Percentiles rank a stretch among this genome's conserved stretches.
These are phyloP conservation scores for Radiomyces spectabilis DNA, from an alignment of 192 early-diverging fungal genomes.

Conservation along the genomic window DNA sequence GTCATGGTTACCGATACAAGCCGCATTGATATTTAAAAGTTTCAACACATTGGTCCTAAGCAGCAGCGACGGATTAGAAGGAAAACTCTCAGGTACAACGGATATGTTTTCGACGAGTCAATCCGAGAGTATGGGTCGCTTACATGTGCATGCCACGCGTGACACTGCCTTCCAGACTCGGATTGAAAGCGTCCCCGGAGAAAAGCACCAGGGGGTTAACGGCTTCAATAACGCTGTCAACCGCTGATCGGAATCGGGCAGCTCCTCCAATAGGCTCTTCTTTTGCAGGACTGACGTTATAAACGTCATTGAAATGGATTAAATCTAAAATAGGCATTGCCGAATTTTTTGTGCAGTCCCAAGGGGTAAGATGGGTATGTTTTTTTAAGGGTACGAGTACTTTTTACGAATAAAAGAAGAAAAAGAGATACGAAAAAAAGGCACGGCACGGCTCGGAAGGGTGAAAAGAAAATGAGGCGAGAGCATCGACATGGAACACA, in stretches of 20 bases:
- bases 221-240: constrained; percentile 25
- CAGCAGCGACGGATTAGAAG: not conserved
- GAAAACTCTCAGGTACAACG: not conserved
- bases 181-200: constrained; percentile 62
- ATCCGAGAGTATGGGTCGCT: too few species aligned
- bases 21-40: constrained; percentile 45
- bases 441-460: not conserved
- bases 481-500: too few species aligned
- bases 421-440: constrained; percentile 6
- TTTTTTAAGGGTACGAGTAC: too few species aligned
- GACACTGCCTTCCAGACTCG: constrained; percentile 58
- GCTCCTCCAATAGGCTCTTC: constrained; percentile 58
- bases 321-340: constrained; percentile 28
- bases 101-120: too few species aligned
- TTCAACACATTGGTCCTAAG: constrained; percentile 36
- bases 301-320: constrained; percentile 64
- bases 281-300: constrained; percentile 41
- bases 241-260: constrained; percentile 43
- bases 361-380: too few species aligned
- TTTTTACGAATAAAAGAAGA: constrained; percentile 1
- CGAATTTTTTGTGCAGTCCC: too few species aligned
- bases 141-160: constrained; percentile 60
- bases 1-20: constrained; percentile 68
- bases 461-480: not conserved
- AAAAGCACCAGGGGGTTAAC: constrained; percentile 46